Evolutionary conservation across 148 eudicot species (phyloP).

Genomic region (Salicornia ramosissima): DNA sequence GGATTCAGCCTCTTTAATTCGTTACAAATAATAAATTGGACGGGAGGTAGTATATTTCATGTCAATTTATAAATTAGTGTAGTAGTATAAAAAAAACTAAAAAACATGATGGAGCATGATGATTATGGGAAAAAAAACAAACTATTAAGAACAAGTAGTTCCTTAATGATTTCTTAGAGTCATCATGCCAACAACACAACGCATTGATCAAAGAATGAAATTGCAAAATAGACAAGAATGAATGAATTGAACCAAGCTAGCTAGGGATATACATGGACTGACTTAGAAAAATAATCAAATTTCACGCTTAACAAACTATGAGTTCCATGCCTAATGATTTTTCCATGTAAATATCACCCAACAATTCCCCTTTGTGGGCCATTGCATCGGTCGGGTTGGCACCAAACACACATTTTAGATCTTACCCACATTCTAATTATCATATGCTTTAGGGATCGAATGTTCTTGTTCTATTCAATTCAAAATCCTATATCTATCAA

Average conservation of each 20-base stretch:
- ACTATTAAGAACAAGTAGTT: constrained; percentile 7
- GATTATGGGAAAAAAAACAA: neutral
- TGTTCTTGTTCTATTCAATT: neutral
- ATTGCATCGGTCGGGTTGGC: constrained; percentile 4
- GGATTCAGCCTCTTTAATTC: too few relatives aligned
- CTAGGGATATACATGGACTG: neutral
- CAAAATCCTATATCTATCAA: neutral
- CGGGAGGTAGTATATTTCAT: too few relatives aligned
- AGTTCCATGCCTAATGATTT: constrained; percentile 27
- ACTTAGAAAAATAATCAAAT: neutral
- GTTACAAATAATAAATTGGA: too few relatives aligned
- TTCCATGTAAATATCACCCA: neutral
- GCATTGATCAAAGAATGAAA: constrained; percentile 4
- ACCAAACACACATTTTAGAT: neutral
- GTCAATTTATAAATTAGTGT: neutral
- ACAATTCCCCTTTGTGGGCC: constrained; percentile 12
- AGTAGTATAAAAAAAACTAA: constrained; percentile 5
- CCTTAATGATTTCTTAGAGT: constrained; percentile 3
- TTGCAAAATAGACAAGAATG: neutral
- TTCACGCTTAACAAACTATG: constrained; percentile 12
- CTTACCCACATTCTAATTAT: constrained; percentile 4
- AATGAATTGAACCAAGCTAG: neutral
- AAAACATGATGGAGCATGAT: constrained; percentile 9
- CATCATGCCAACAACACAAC: neutral
- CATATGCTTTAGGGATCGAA: constrained; percentile 7